Evolutionary conservation across 2,329 filamentous ascomycete genomes (phyloP), one percentile per base, ranked within the genome.

Genomic region (Coleophoma cylindrospora): DNA sequence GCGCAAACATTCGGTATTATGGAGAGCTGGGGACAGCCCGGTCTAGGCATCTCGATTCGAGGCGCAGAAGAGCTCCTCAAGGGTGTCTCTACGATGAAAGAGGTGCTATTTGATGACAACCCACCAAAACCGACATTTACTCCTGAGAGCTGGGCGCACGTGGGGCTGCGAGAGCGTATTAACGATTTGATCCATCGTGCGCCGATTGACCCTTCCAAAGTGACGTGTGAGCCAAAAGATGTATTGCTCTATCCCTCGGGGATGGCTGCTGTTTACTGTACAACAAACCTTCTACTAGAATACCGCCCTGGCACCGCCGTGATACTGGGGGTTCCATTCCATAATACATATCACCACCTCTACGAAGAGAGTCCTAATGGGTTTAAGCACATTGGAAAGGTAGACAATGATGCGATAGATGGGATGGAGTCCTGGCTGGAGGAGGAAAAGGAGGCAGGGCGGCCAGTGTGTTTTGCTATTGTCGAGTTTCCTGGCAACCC

Each of bases 241-340:
- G 70, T 83, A 1, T 79, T 70, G 45, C 64, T 83, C 17, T 81
- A 75, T 57, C 70, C 72, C 5, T 75, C 75, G 0, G 79, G 79
- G 22, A 82, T 82, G 77, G 72, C 72, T 0, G 69, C 72, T 22
- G 72, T 83, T 11, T 76, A 71, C 49, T 63, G 70, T 21, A 53
- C 69, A 2, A 73, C 73, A 34, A 65, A 66, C 38, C 63, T 67
- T 2, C 57, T 79, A 10, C 52, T 65, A 2, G 57, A 61, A 22
- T 57, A 67, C 32, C 64, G 68, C 2, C 61, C 66, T 0, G 60
- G 66, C 3, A 67, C 64, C 34, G 65, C 70, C 5, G 68, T 74
- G 7, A 63, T 75, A 12, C 67, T 81, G 22, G 78, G 79, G 8
- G 64, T 76, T n/a, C 64, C 74, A 3, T 82, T 81, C 57, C 70